A percentile compares a stretch with the other conserved stretches of the same genome.
Conservation (phyloP, 169 alveolate species). For the Plasmodium gaboni region DNA sequence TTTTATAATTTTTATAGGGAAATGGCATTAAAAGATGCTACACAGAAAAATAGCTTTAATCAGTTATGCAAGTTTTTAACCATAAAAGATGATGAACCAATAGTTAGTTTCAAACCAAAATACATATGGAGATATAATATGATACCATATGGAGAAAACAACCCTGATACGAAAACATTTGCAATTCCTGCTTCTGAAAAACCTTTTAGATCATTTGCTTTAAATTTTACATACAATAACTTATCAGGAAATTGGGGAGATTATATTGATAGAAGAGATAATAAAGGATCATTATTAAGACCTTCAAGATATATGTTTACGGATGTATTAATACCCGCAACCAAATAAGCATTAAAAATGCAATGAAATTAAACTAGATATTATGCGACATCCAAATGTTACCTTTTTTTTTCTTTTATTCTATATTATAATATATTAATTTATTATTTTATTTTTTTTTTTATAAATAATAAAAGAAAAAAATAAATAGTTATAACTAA, state of each 20-base stretch:
- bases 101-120: slow-evolving; percentile 77
- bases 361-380: background rate
- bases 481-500: no score
- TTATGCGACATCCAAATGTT: slow-evolving; percentile 3
- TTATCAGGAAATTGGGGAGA: slow-evolving; percentile 93
- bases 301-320: slow-evolving; percentile 91
- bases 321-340: slow-evolving; percentile 87
- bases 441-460: slow-evolving; percentile 7
- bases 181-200: slow-evolving; percentile 87
- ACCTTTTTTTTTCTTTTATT: background rate
- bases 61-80: slow-evolving; percentile 78
- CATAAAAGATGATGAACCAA: slow-evolving; percentile 79
- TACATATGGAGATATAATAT: slow-evolving; percentile 84
- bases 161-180: slow-evolving; percentile 86
- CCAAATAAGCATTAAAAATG: slow-evolving; percentile 75
- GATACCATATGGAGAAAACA: slow-evolving; percentile 90
- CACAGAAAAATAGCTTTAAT: slow-evolving; percentile 80
- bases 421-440: no score
- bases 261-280: slow-evolving; percentile 89
- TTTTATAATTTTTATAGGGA: slow-evolving; percentile 54
- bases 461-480: no score
- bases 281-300: slow-evolving; percentile 88
- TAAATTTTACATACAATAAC: slow-evolving; percentile 90
- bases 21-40: slow-evolving; percentile 82
- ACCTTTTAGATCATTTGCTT: slow-evolving; percentile 90